These are phyloP conservation scores for Sphaerulina vaccinii DNA, from an alignment of 2,329 filamentous ascomycete species.

Conservation along the genomic window DNA sequence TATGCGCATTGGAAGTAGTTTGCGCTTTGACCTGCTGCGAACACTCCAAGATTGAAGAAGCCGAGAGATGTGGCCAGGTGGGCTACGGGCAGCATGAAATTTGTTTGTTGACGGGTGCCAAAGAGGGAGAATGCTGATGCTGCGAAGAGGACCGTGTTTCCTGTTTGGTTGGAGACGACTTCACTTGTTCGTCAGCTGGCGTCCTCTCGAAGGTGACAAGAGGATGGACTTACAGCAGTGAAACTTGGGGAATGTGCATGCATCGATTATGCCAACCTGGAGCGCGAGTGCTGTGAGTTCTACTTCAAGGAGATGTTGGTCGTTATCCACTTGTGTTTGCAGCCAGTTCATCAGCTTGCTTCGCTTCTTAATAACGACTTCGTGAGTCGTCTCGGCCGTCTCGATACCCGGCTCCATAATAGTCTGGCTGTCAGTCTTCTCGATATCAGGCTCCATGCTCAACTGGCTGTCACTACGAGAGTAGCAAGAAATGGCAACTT, in stretches of 20 bases:
- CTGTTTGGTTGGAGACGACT: conserved; percentile 63
- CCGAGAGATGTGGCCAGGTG: conserved; percentile 58
- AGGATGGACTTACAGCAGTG: conserved; percentile 42
- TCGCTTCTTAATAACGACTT: too few relatives aligned
- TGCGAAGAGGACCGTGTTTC: conserved; percentile 63
- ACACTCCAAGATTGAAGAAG: conserved; percentile 57
- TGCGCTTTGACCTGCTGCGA: conserved; percentile 57
- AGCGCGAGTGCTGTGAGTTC: conserved; percentile 44
- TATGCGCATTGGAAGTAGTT: conserved; percentile 52
- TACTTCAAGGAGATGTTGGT: conserved; percentile 28
- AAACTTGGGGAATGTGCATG: conserved; percentile 60
- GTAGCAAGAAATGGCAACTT: too few relatives aligned
- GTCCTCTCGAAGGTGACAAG: too few relatives aligned
- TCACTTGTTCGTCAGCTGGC: not conserved
- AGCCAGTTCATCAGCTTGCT: conserved; percentile 1
- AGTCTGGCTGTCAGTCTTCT: too few relatives aligned
- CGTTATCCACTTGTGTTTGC: conserved; percentile 3
- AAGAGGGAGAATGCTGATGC: conserved; percentile 44
- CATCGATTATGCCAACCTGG: conserved; percentile 51
- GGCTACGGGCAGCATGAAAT: conserved; percentile 24
- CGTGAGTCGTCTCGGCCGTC: too few relatives aligned
- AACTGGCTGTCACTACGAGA: too few relatives aligned
- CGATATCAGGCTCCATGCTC: too few relatives aligned
- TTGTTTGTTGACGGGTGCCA: conserved; percentile 12
- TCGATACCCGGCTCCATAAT: too few relatives aligned